Evolutionary conservation across 495 filamentous ascomycete genomes (phyloP).

Genomic region (Wilcoxina mikolae): DNA sequence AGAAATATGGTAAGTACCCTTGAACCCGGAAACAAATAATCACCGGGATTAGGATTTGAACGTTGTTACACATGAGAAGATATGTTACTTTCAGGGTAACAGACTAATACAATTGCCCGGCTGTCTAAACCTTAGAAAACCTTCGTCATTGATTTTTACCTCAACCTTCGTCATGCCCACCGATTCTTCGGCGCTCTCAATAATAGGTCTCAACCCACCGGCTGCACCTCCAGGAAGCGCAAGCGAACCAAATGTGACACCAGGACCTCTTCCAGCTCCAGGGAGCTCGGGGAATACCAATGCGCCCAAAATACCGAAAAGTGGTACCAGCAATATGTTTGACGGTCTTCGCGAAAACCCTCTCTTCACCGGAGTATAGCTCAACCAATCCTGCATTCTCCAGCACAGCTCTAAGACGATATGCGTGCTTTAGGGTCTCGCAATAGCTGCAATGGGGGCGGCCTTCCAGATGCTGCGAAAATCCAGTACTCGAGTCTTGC

Average conservation of each 20-base stretch:
- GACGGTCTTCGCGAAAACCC: constrained; percentile 14
- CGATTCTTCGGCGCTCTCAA: not conserved
- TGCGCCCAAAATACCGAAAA: not conserved
- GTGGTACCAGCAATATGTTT: not conserved
- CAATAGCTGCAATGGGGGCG: constrained; percentile 75
- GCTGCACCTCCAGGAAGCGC: not conserved
- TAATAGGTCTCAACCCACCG: not conserved
- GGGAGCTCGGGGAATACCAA: not conserved
- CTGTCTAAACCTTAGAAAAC: too few species aligned
- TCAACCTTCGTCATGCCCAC: not conserved
- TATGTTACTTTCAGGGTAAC: too few species aligned
- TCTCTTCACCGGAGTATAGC: constrained; percentile 24
- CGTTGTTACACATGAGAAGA: too few species aligned
- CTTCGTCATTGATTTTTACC: too few species aligned
- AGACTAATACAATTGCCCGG: too few species aligned
- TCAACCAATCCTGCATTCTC: not conserved
- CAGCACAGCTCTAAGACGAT: not conserved
- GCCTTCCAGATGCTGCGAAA: constrained; percentile 60
- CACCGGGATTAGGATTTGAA: too few species aligned
- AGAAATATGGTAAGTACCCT: too few species aligned
- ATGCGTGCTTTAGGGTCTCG: constrained; percentile 38
- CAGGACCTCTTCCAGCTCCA: not conserved
- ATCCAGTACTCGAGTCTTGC: constrained; percentile 50
- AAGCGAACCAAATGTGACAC: not conserved
- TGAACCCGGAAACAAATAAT: too few species aligned